phyloP scores from a whole-genome alignment of 305 asterid species.

The Solanum hybrid region DNA sequence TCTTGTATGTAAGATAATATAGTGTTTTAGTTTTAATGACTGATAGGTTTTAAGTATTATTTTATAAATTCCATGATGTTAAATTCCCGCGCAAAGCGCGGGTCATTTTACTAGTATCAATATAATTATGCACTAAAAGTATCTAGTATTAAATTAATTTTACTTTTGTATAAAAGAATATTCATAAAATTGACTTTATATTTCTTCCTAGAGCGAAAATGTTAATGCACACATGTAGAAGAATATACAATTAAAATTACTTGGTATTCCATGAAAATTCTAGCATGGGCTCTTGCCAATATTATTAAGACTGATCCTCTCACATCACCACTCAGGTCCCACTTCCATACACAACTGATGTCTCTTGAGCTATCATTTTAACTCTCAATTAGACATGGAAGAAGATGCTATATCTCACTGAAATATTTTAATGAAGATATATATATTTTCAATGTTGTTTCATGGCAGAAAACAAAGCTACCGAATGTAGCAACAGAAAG shows the following conservation, averaged over 20 bases:
- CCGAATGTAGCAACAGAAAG: not conserved
- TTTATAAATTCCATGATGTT: too few species aligned
- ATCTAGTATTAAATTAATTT: not conserved
- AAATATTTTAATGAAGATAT: not conserved
- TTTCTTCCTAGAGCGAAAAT: not conserved
- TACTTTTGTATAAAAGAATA: not conserved
- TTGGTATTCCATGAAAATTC: not conserved
- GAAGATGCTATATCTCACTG: not conserved
- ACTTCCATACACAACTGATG: not conserved
- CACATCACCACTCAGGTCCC: not conserved
- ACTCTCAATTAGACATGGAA: not conserved
- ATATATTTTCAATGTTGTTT: not conserved
- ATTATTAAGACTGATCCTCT: not conserved
- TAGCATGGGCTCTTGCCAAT: not conserved
- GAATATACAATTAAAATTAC: not conserved
- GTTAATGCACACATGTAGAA: not conserved
- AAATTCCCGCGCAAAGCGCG: too few species aligned
- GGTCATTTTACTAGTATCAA: not conserved
- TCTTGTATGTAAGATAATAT: too few species aligned
- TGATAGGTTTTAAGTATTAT: too few species aligned
- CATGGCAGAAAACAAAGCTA: not conserved
- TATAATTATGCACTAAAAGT: not conserved
- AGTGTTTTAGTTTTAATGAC: too few species aligned
- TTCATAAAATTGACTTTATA: not conserved
- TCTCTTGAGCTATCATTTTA: not conserved